Evolutionary conservation across 208 protist species (phyloP).

Genomic region (Endotrypanum monterogeii): DNA sequence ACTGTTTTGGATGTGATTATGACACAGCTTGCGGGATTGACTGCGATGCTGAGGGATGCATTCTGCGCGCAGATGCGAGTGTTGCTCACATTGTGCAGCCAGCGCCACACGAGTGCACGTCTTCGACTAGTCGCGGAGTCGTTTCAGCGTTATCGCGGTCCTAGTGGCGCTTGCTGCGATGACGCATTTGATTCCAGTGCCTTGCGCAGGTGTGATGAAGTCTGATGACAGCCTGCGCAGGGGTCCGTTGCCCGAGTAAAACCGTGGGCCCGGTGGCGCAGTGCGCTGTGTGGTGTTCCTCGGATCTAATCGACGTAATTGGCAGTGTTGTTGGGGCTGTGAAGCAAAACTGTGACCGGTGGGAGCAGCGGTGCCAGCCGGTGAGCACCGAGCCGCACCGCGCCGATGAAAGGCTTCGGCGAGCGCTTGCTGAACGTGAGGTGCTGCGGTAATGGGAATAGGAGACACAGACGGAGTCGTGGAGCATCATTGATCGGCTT

Average conservation of each 20-base stretch:
- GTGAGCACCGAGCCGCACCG: neutral
- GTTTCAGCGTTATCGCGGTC: neutral
- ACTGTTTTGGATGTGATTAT: conserved; percentile 19
- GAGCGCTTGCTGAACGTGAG: conserved; percentile 3
- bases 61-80: conserved; percentile 19
- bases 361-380: conserved; percentile 12
- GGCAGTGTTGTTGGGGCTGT: neutral
- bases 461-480: neutral
- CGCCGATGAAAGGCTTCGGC: neutral
- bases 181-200: neutral
- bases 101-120: conserved; percentile 19
- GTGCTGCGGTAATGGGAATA: conserved; percentile 6
- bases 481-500: neutral
- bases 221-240: conserved; percentile 9
- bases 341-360: neutral
- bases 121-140: conserved; percentile 7
- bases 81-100: conserved; percentile 16
- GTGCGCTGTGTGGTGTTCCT: neutral
- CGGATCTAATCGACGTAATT: neutral
- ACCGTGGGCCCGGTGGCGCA: conserved; percentile 1
- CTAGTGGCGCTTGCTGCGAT: neutral
- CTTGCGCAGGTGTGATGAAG: too few species aligned
- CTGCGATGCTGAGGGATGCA: conserved; percentile 13
- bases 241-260: conserved; percentile 3
- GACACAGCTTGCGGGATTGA: conserved; percentile 13